phyloP scores from a whole-genome alignment of 106 monocot species.

The Dioscorea alata region DNA sequence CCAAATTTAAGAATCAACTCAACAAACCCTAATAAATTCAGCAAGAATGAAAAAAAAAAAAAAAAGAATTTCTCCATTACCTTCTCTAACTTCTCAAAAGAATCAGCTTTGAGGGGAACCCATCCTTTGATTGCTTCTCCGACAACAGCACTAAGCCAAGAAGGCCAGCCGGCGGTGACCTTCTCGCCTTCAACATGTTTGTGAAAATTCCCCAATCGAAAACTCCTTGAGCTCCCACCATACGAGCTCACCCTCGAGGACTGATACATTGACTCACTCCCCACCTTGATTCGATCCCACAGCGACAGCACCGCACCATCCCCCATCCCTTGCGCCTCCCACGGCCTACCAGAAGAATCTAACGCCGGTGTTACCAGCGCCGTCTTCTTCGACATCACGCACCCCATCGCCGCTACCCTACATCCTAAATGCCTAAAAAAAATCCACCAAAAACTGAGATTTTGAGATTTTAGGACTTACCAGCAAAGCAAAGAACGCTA shows the following conservation, averaged over 20 bases:
- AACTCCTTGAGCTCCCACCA: slow-evolving; percentile 22
- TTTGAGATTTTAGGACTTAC: background rate
- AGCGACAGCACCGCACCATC: slow-evolving; percentile 15
- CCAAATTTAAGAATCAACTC: background rate
- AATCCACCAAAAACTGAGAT: background rate
- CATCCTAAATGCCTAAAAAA: background rate
- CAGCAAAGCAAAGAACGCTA: background rate
- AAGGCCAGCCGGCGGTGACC: slow-evolving; percentile 82
- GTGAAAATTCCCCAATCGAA: slow-evolving; percentile 47
- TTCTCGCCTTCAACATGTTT: slow-evolving; percentile 62
- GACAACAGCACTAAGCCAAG: slow-evolving; percentile 69
- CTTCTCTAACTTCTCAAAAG: slow-evolving; percentile 92
- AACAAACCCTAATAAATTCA: background rate
- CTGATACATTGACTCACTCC: slow-evolving; percentile 27
- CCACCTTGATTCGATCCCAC: slow-evolving; percentile 18
- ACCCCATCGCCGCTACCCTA: slow-evolving; percentile 44
- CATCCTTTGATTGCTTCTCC: slow-evolving; percentile 83
- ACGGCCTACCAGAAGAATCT: slow-evolving; percentile 19
- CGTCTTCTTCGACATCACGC: slow-evolving; percentile 56
- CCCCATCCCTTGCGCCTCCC: slow-evolving; percentile 13
- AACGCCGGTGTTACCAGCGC: slow-evolving; percentile 38
- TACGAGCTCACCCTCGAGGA: slow-evolving; percentile 31
- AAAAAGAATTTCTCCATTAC: slow-evolving; percentile 17
- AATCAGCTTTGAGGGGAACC: slow-evolving; percentile 77
- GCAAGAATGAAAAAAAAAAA: background rate